These are phyloP conservation scores for Globisporangium nodosum DNA, from an alignment of 352 stramenopile genomes.

Conservation along the genomic window DNA sequence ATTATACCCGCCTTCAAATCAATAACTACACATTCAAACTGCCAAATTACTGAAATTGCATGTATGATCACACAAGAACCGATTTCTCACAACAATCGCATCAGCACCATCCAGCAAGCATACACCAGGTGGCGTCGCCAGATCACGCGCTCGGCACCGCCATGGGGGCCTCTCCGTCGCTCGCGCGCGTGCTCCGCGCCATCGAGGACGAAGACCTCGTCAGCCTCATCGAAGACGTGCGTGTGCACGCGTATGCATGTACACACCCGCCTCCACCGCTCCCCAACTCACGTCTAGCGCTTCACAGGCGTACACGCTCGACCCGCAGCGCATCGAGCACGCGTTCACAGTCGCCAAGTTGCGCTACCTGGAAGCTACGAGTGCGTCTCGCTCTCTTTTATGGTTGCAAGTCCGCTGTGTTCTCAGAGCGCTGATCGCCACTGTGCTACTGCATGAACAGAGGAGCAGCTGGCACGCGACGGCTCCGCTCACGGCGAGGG, in stretches of 20 bases:
- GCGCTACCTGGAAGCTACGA: conserved; percentile 29
- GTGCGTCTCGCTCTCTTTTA: not conserved
- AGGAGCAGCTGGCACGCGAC: conserved; percentile 1
- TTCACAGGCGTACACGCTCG: conserved; percentile 40
- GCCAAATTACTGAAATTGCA: not conserved
- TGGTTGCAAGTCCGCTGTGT: not conserved
- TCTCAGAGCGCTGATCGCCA: not conserved
- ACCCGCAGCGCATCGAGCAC: conserved; percentile 44
- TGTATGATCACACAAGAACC: too few relatives aligned
- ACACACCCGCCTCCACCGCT: too few relatives aligned
- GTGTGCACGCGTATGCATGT: conserved; percentile 3
- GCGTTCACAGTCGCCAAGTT: conserved; percentile 38
- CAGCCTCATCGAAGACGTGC: conserved; percentile 35
- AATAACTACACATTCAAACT: not conserved
- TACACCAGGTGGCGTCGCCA: not conserved
- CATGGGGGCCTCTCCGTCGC: conserved; percentile 42
- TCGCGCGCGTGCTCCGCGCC: conserved; percentile 47
- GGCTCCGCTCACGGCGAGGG: not conserved
- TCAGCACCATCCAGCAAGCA: not conserved
- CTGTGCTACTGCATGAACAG: not conserved
- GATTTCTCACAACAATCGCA: not conserved
- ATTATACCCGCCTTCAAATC: not conserved
- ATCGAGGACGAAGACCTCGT: conserved; percentile 61
- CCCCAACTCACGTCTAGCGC: too few relatives aligned
- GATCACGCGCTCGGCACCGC: not conserved